Percentiles rank a stretch among this genome's conserved stretches.
phyloP scores from a whole-genome alignment of 768 basidiomycete species.

The Kwoniella sp. region DNA sequence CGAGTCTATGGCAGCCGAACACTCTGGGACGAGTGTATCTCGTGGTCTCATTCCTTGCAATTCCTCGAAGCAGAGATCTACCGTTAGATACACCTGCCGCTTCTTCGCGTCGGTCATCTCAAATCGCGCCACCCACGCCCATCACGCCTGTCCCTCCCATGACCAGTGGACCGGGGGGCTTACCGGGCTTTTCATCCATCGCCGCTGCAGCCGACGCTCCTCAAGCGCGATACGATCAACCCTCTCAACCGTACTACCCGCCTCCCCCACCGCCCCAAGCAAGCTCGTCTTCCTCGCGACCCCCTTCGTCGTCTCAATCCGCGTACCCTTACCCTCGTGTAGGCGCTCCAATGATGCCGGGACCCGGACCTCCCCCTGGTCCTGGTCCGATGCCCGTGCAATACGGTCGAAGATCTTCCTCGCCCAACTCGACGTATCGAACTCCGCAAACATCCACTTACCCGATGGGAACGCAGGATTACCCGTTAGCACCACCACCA shows the following conservation, averaged over 20 bases:
- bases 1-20: conserved; percentile 37
- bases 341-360: not conserved
- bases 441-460: conserved; percentile 19
- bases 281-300: conserved; percentile 1
- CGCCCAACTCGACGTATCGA: conserved; percentile 21
- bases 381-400: not conserved
- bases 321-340: conserved; percentile 19
- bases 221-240: conserved; percentile 18
- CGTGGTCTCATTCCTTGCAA: conserved; percentile 34
- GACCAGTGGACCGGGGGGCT: conserved; percentile 12
- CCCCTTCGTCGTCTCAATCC: conserved; percentile 6
- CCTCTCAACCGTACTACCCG: conserved; percentile 20
- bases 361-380: not conserved
- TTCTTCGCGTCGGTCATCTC: conserved; percentile 17
- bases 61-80: conserved; percentile 24
- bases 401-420: conserved; percentile 11
- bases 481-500: conserved; percentile 5
- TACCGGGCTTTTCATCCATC: conserved; percentile 25
- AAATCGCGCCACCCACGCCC: conserved; percentile 23
- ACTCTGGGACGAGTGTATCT: conserved; percentile 32
- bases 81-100: conserved; percentile 5
- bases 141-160: conserved; percentile 16
- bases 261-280: conserved; percentile 5
- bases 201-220: conserved; percentile 29
- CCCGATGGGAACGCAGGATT: conserved; percentile 11